These are phyloP conservation scores for Cercospora citrullina DNA, from an alignment of 2,329 filamentous ascomycete species.

Conservation along the genomic window DNA sequence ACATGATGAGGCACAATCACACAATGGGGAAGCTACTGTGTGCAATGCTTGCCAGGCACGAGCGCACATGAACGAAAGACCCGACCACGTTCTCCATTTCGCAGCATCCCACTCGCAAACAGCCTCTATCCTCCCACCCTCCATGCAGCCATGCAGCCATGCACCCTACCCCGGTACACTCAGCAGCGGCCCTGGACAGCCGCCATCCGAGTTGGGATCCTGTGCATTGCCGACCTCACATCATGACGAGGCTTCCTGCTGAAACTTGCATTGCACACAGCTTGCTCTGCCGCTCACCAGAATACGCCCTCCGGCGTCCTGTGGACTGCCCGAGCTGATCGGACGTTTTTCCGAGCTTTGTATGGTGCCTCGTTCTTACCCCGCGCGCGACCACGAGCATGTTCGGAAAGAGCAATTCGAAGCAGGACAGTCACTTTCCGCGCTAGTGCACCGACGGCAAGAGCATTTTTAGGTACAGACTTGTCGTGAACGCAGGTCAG, in stretches of 20 bases:
- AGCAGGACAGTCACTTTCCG: background rate
- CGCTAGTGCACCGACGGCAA: background rate
- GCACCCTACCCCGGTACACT: slow-evolving; percentile 11
- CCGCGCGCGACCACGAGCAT: background rate
- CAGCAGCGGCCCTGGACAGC: background rate
- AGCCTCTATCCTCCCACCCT: background rate
- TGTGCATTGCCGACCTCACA: background rate
- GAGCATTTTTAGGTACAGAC: background rate
- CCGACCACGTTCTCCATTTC: background rate
- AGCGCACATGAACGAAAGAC: background rate
- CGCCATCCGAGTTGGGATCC: background rate
- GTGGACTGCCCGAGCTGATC: background rate
- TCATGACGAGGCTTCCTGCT: background rate
- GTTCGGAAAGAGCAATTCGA: background rate
- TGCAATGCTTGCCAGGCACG: background rate
- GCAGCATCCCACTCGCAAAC: background rate
- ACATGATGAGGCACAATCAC: background rate
- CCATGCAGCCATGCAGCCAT: slow-evolving; percentile 8
- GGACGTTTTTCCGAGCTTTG: background rate
- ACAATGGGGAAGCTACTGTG: background rate
- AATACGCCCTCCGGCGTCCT: background rate
- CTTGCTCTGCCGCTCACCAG: background rate
- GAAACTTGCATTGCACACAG: background rate
- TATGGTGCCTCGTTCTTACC: background rate
- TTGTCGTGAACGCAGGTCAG: background rate